Conservation (phyloP, 1,284 basidiomycete genomes). For the Cutaneotrichosporon dermatis region DNA sequence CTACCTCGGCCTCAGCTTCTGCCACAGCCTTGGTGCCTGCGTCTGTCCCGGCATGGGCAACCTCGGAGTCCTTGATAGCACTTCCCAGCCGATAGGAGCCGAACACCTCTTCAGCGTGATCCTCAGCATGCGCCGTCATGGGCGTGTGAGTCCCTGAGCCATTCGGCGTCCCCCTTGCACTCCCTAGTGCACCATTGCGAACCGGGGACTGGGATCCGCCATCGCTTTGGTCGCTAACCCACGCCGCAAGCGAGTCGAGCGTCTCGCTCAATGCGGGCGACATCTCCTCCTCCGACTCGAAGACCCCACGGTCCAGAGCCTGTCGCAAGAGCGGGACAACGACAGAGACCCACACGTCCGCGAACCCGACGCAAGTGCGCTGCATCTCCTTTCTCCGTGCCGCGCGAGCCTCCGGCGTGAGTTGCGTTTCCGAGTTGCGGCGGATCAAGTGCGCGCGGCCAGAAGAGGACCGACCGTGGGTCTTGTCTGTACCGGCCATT, state of each 20-base stretch:
- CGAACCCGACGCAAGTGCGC: conserved; percentile 56
- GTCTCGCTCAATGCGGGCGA: conserved; percentile 13
- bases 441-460: conserved; percentile 27
- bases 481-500: not conserved
- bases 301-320: conserved; percentile 69
- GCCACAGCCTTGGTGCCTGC: no score
- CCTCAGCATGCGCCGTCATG: not conserved
- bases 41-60: no score
- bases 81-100: no score
- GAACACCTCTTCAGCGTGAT: not conserved
- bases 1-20: no score
- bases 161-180: not conserved
- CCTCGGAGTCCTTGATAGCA: no score
- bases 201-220: not conserved
- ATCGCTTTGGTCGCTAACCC: conserved; percentile 24
- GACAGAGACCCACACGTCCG: conserved; percentile 53
- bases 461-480: conserved; percentile 26
- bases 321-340: conserved; percentile 65
- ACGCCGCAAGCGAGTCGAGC: conserved; percentile 18
- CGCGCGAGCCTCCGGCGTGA: conserved; percentile 32
- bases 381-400: conserved; percentile 43
- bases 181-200: not conserved
- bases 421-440: conserved; percentile 32
- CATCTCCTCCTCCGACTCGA: conserved; percentile 48
- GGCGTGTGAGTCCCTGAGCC: not conserved